A percentile compares a stretch with the other conserved stretches of the same genome.
Conservation (phyloP, 1,284 basidiomycete genomes). For the Pterula multifida region DNA sequence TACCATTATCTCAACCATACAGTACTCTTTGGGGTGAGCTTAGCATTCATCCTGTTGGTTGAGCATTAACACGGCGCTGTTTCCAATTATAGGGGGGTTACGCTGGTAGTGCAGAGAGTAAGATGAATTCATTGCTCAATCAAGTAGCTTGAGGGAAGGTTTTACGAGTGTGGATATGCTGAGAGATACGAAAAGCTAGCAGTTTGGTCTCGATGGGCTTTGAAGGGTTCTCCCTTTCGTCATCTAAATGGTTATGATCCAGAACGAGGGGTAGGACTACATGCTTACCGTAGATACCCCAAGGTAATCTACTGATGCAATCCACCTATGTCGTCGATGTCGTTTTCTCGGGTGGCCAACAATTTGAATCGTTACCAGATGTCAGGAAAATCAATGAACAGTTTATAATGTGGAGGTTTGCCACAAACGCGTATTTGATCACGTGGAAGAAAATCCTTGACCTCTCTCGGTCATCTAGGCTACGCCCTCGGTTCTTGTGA, state of each 20-base stretch:
- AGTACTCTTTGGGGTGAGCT: constrained; percentile 56
- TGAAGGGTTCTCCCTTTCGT: too few species aligned
- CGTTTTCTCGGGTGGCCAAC: too few species aligned
- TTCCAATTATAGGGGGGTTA: constrained; percentile 42
- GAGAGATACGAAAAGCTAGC: too few species aligned
- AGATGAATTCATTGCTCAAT: constrained; percentile 41
- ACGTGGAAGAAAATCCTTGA: not conserved
- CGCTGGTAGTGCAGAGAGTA: constrained; percentile 36
- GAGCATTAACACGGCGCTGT: not conserved
- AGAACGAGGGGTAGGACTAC: too few species aligned
- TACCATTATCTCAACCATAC: constrained; percentile 86
- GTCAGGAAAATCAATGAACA: constrained; percentile 1
- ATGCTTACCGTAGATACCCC: too few species aligned
- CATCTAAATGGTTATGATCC: too few species aligned
- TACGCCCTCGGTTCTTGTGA: not conserved
- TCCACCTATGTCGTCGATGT: too few species aligned
- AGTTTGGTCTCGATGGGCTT: too few species aligned
- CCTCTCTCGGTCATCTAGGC: not conserved
- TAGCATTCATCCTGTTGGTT: constrained; percentile 2
- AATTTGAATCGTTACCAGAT: constrained; percentile 7
- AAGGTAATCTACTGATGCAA: too few species aligned
- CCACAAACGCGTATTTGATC: constrained; percentile 1
- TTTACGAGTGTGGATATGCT: too few species aligned
- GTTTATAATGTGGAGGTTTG: not conserved
- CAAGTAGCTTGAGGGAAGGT: too few species aligned